A percentile compares a stretch with the other conserved stretches of the same genome.
phyloP scores from a whole-genome alignment of 768 basidiomycete genomes.

The Pleurotus pulmonarius region DNA sequence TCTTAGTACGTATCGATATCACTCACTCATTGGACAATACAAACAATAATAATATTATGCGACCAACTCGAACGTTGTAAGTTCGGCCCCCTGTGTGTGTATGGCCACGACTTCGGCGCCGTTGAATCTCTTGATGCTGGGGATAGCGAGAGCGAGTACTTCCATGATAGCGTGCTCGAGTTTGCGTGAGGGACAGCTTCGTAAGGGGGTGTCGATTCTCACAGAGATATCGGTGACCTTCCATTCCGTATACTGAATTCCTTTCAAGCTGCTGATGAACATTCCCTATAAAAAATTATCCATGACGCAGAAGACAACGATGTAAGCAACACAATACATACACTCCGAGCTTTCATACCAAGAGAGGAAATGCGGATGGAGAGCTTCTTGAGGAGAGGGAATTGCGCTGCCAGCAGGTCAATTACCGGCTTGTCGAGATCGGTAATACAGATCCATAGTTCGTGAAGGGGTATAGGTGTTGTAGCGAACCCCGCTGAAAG shows the following conservation, averaged over 20 bases:
- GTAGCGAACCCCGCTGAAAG: neutral
- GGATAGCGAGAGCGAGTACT: conserved; percentile 1
- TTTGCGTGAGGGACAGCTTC: no score
- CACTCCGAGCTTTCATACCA: neutral
- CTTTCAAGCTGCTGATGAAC: neutral
- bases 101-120: neutral
- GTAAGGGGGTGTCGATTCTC: neutral
- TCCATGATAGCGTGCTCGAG: conserved; percentile 6
- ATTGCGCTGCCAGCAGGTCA: conserved; percentile 1
- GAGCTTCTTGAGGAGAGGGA: neutral
- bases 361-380: neutral
- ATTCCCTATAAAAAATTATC: neutral
- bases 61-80: neutral
- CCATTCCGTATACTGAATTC: neutral
- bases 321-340: neutral
- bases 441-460: neutral
- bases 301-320: no score
- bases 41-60: neutral
- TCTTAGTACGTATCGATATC: neutral
- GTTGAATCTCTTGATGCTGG: conserved; percentile 3
- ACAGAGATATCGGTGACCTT: neutral
- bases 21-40: no score
- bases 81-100: neutral
- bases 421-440: neutral
- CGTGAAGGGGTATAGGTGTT: neutral